Base-by-base conservation (phyloP, 2,329 filamentous ascomycete genomes). In the Alternaria sp. region DNA sequence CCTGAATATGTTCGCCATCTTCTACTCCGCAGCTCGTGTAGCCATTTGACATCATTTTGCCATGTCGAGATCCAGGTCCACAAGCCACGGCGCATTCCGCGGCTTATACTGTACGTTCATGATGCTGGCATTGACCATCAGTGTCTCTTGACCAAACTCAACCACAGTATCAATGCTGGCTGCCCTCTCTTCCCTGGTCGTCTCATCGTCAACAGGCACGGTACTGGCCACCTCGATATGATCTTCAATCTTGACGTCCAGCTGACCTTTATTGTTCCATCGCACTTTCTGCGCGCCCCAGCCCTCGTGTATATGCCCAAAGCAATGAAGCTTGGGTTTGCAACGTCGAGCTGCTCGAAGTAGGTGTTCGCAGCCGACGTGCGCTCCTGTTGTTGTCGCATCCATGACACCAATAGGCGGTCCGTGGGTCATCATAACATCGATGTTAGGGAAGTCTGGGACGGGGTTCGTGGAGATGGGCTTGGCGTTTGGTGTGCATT, bases 401-500 rank as follows among this genome's bases (percentile, higher is more conserved):
- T 89, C 87, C 2, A 86, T 74, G 2, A 84, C 71, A 0, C 77
- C 78, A 23, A 75, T 69, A 0, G 86, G 85, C 2, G 86, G 86
- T 0, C 86, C 86, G 66, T 89, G 87, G 0, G 86, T 88, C 67
- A 88, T 80, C 62, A 88, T 77, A 7, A 89, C 78, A 68, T 88
- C 86, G 23, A 86, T 71, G 2, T 61, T 66, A 0, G 79, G 77
- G 51, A 71, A 81, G 29, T 80, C 76, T 0, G 83, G 81, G 14
- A 84, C 71, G 0, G 80, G 80, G 28, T 74, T 75, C 8, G 66
- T 66, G 14, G 67, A 76, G 55, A 78, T 78, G 3, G 61, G 68
- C 14, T 54, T 57, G 5, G 71, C 59, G 14, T 61, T 60, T 0
- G 72, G 72, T 1, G 67, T 66, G 36, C 67, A 67, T 14, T 69